These are phyloP conservation scores for Plasmodium ovale DNA, from an alignment of 169 alveolate genomes.

Conservation along the genomic window DNA sequence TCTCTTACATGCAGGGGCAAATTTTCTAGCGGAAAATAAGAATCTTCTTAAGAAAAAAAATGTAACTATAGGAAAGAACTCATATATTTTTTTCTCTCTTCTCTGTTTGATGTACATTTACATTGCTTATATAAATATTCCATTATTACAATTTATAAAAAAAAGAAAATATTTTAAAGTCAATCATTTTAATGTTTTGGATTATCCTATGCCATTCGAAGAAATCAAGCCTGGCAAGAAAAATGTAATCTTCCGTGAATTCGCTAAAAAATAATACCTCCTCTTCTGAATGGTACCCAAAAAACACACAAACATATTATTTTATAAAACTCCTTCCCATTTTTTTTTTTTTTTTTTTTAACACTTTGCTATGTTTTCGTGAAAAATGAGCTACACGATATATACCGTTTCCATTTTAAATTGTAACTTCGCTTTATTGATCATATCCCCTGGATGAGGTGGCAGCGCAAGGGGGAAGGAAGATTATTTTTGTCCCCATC, in stretches of 20 bases:
- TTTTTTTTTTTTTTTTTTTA: too few species aligned
- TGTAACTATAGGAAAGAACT: slow-evolving; percentile 1
- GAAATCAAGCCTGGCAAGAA: background rate
- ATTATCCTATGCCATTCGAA: slow-evolving; percentile 5
- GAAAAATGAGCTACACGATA: too few species aligned
- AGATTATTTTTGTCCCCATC: too few species aligned
- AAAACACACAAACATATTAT: too few species aligned
- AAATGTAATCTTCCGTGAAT: slow-evolving; percentile 1
- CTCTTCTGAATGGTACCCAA: too few species aligned
- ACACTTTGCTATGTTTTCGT: too few species aligned
- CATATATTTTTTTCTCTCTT: slow-evolving; percentile 17
- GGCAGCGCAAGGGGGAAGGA: too few species aligned
- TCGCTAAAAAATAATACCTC: background rate
- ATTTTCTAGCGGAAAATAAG: slow-evolving; percentile 9
- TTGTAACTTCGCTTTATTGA: too few species aligned
- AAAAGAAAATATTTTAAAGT: background rate
- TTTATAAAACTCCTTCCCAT: too few species aligned
- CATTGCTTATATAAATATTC: slow-evolving; percentile 36
- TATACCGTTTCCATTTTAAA: too few species aligned
- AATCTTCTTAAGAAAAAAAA: slow-evolving; percentile 18
- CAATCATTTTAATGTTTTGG: slow-evolving; percentile 9
- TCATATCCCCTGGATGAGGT: too few species aligned
- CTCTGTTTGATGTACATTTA: slow-evolving; percentile 28
- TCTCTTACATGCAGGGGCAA: slow-evolving; percentile 22
- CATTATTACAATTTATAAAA: slow-evolving; percentile 25